Base-by-base conservation (phyloP, 2,329 filamentous ascomycete genomes). In the Aspergillus tanneri region DNA sequence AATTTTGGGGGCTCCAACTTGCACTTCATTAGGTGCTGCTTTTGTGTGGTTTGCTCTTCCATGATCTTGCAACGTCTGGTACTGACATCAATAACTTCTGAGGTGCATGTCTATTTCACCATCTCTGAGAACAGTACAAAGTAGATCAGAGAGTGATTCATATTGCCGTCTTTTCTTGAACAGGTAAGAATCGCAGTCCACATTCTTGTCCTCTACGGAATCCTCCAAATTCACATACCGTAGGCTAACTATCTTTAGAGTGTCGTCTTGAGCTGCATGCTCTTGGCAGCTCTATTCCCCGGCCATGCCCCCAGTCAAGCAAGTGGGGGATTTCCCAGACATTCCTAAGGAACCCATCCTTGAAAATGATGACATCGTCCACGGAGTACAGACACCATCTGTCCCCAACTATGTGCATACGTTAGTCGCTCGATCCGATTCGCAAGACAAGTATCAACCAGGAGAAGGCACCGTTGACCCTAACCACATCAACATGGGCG, bases 401-500 rank as follows among this genome's bases (percentile, higher is more conserved):
- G 46, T 65, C 4, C 53, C 63, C n/a, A 46, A 63, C 8, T 55
- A 56, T n/a, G 53, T 54, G 19, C 62, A 66, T 16, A 43, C 57
- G 5, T 56, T 73, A 10, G 49, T 56, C 5, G 56, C 61, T 30
- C 65, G 70, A 24, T 42, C 58, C 8, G 63, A 61, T 10, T 43
- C 56, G 7, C 52, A 61, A 6, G 47, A 61, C 5, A 49, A 60
- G 27, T 56, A 58, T 22, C 24, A 46, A 9, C 64, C 64, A 16
- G 71, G 72, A 10, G 43, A 63, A 34, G 74, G 74, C 24, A 60
- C 72, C 0, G 57, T 77, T 10, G 54, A 68, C 46, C 74, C 74
- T 0, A 53, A 59, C 11, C 58, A 61, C 37, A 74, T 77, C 54
- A 76, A 77, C 49, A 77, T 75, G 68, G 67, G 71, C 44, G 88